Evolutionary conservation across 805 yeast genomes (phyloP), one percentile per base, ranked within the genome.

Genomic region (Millerago galiae): DNA sequence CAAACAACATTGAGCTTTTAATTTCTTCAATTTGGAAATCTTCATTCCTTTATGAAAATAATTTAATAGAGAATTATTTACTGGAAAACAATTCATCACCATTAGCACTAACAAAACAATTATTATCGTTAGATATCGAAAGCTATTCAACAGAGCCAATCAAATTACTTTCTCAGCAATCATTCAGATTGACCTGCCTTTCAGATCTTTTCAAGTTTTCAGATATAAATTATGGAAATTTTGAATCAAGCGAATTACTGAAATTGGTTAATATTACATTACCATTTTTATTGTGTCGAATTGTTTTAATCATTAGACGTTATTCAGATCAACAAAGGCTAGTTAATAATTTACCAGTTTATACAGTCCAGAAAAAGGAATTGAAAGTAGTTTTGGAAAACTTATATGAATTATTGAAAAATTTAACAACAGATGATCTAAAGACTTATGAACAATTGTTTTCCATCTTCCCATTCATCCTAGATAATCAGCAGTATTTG

Each of bases 331-430:
- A 84, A 49, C 74, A 71, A 39, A 73, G 70, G 27, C 61, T 89
- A 11, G 56, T 81, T 6, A 75, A 79, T 29, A 66, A 60, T 26
- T 74, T 74, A 40, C 97, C 97, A 1, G 65, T 84, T 13, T 75
- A 91, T 0, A 68, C 72, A 32, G 59, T 84, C 8, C 87, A 86
- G 50, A 75, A 75, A 41, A 60, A 65, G 6, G 98, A 90, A 57
- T 54, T 89, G n/a, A 47, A 49, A 11, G 52, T 65, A 0, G 52
- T 79, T 6, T 50, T 81, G 18, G 45, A 58, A 4, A 83, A 84
- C 0, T 50, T 79, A 5, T 51, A 50, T 26, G 49, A 50, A 6
- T 55, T 68, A 6, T 48, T 66, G 12, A 38, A 43, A 18, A 32
- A 30, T 5, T 16, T 46, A 13, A 36, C 33, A 5, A 10, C 36